Evolutionary conservation across 192 early-diverging fungal species (phyloP).

Genomic region (Pilaira anomala): DNA sequence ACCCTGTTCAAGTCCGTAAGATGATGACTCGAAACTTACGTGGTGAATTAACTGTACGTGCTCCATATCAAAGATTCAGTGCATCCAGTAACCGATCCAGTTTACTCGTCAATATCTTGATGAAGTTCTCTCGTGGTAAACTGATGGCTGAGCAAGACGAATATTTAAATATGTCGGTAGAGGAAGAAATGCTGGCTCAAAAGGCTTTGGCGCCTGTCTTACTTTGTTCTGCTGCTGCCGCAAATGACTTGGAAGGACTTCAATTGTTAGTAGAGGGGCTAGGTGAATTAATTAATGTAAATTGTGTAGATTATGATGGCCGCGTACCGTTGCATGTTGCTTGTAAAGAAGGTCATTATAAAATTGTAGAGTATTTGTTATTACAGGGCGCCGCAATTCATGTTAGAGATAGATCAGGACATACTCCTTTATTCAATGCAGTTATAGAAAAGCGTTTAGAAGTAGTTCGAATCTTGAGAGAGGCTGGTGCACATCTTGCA

Average conservation of each 20-base stretch:
- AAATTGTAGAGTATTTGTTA: slow-evolving; percentile 73
- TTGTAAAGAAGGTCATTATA: slow-evolving; percentile 68
- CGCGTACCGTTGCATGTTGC: slow-evolving; percentile 88
- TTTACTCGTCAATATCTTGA: slow-evolving; percentile 46
- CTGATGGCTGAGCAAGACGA: slow-evolving; percentile 7
- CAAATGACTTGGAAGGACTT: slow-evolving; percentile 81
- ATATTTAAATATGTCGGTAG: slow-evolving; percentile 18
- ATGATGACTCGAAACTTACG: slow-evolving; percentile 83
- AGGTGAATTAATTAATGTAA: slow-evolving; percentile 55
- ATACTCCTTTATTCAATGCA: slow-evolving; percentile 87
- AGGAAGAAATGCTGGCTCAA: slow-evolving; percentile 70
- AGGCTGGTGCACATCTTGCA: slow-evolving; percentile 88
- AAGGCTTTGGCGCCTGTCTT: slow-evolving; percentile 78
- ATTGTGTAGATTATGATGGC: slow-evolving; percentile 79
- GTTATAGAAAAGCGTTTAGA: slow-evolving; percentile 58
- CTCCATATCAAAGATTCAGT: slow-evolving; percentile 62
- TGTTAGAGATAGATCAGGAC: slow-evolving; percentile 80
- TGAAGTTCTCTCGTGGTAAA: slow-evolving; percentile 34
- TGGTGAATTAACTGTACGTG: slow-evolving; percentile 85
- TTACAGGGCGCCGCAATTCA: slow-evolving; percentile 88
- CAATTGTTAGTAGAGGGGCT: slow-evolving; percentile 56
- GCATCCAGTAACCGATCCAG: slow-evolving; percentile 57
- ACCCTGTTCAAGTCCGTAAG: slow-evolving; percentile 58
- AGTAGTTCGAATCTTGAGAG: slow-evolving; percentile 63
- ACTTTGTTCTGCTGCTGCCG: slow-evolving; percentile 81